Base-by-base conservation (phyloP, 1,139 yeast species). In the Lodderomyces margitis region DNA sequence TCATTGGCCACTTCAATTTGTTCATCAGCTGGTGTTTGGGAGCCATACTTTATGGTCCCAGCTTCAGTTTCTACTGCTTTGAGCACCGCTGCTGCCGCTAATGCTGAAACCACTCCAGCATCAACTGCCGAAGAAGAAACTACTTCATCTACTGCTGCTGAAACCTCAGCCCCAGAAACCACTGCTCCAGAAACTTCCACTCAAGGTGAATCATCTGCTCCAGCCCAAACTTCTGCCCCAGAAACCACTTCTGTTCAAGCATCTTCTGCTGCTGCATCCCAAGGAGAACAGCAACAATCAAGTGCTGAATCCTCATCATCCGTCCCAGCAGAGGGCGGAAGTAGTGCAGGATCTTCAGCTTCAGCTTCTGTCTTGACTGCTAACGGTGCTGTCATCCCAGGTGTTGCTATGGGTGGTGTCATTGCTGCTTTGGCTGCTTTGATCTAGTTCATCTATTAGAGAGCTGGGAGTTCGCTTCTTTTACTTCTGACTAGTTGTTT, bases 1-100 rank as follows among this genome's bases (percentile, higher is more conserved):
- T 44, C 57, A 38, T 59, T 59, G 43, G 67, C 63, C 41, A 41
- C 50, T 44, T 56, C 65, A 4, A 44, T 56, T 31, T 62, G 67
- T 48, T 52, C 59, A 3, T 44, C 53, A 19, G 66, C 59, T 31
- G 68, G 67, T 40, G 61, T 55, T 37, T 52, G 57, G 45, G 47
- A 43, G 21, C 61, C 62, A 39, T 57, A 49, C 44, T 62, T 66
- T 64, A 46, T 54, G 27, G 45, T 56, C 39, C 58, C 62, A 33
- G 56, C 51, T 20, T 44, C 51, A 33, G 46, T 40, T 33, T 40
- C 48, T 14, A 23, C 44, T 19, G 51, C 46, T 19, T 41, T 45
- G 20, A 38, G 41, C 25, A 41, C 44, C 27, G 48, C 49, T 34
- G 47, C 46, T 14, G 42, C 43, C 9, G 42, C 45, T 32, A 38